phyloP scores from a whole-genome alignment of 2,329 filamentous ascomycete species.

The Pseudovirgaria hyperparasitica region DNA sequence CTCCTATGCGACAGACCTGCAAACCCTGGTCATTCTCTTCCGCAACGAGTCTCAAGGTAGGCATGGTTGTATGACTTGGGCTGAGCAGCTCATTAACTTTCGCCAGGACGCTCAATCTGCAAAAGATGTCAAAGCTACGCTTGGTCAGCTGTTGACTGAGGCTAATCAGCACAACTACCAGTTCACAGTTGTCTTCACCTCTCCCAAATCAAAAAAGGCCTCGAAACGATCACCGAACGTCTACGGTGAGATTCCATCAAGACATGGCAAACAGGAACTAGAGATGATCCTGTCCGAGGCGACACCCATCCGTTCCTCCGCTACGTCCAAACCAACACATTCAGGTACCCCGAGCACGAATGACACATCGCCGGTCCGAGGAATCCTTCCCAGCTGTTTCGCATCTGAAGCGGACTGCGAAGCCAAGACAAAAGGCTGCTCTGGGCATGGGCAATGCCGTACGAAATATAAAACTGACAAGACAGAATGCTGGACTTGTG shows the following conservation, averaged over 20 bases:
- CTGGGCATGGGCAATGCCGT: slow-evolving; percentile 65
- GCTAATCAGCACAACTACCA: too few species aligned
- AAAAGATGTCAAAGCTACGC: too few species aligned
- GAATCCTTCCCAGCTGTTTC: slow-evolving; percentile 64
- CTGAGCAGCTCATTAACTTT: too few species aligned
- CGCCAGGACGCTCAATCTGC: too few species aligned
- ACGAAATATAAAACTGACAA: slow-evolving; percentile 43
- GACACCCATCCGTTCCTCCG: slow-evolving; percentile 17
- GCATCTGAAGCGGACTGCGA: slow-evolving; percentile 54
- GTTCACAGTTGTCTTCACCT: too few species aligned
- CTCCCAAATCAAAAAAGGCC: slow-evolving; percentile 11
- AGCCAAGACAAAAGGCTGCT: slow-evolving; percentile 63
- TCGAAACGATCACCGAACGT: too few species aligned
- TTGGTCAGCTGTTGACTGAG: too few species aligned
- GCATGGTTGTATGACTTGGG: slow-evolving; percentile 1
- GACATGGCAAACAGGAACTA: too few species aligned
- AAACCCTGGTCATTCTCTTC: too few species aligned
- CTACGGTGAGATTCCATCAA: too few species aligned
- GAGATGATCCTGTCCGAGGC: too few species aligned
- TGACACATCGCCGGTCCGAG: slow-evolving; percentile 25
- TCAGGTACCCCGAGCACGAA: slow-evolving; percentile 11
- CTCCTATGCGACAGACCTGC: slow-evolving; percentile 10
- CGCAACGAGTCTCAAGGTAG: neutral
- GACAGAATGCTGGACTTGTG: slow-evolving; percentile 62
- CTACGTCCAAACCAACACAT: slow-evolving; percentile 10